Conservation (phyloP, 192 early-diverging fungal species). For the Linnemannia hyalina region DNA sequence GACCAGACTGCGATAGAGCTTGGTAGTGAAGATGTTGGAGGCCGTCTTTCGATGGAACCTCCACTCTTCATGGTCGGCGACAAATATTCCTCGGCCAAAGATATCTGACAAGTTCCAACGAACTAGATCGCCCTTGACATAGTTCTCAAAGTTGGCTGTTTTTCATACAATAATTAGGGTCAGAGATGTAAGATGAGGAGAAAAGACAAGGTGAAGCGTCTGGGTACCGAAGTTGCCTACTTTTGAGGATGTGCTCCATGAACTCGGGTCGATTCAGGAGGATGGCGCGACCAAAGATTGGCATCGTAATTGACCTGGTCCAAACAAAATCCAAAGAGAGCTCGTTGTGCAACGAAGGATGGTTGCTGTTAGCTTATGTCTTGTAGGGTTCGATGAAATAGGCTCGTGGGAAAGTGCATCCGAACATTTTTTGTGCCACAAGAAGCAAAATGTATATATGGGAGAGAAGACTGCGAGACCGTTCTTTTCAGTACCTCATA, state of each 20-base stretch:
- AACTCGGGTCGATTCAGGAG: slow-evolving; percentile 40
- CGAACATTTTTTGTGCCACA: too few relatives aligned
- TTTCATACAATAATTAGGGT: too few relatives aligned
- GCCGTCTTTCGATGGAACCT: slow-evolving; percentile 61
- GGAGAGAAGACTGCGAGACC: too few relatives aligned
- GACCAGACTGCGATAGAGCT: slow-evolving; percentile 20
- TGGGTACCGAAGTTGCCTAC: slow-evolving; percentile 2
- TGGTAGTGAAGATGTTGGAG: slow-evolving; percentile 38
- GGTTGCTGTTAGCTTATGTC: background rate
- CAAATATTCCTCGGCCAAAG: slow-evolving; percentile 68
- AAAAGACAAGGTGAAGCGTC: too few relatives aligned
- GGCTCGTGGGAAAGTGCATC: too few relatives aligned
- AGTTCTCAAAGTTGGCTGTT: slow-evolving; percentile 36
- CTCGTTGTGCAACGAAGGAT: too few relatives aligned
- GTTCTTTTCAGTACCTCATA: too few relatives aligned
- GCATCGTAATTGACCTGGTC: slow-evolving; percentile 25
- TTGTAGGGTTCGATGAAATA: too few relatives aligned
- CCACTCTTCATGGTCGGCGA: slow-evolving; percentile 64
- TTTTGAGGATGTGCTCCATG: slow-evolving; percentile 47
- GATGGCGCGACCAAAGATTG: slow-evolving; percentile 33
- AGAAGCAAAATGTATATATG: too few relatives aligned
- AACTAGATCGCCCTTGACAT: slow-evolving; percentile 34
- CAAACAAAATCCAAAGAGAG: background rate
- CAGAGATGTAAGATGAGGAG: background rate
- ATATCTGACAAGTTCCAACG: slow-evolving; percentile 35